Percentiles rank a stretch among this genome's conserved stretches.
These are phyloP conservation scores for Nitzschia sp. DNA, from an alignment of 108 stramenopile genomes.

Conservation along the genomic window DNA sequence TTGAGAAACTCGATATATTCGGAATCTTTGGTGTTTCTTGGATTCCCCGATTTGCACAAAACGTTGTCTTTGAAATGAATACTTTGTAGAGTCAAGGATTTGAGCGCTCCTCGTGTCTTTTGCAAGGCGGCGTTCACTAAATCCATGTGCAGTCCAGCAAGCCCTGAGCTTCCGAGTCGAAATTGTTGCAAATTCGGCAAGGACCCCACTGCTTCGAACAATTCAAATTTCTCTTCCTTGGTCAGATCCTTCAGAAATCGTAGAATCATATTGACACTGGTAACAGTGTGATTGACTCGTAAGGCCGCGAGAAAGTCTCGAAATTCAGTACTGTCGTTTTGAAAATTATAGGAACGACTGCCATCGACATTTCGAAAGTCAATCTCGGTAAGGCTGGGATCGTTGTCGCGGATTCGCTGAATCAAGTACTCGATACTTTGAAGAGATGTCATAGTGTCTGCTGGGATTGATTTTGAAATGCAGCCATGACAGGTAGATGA, in stretches of 20 bases:
- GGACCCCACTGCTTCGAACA: constrained; percentile 11
- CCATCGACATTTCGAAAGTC: background rate
- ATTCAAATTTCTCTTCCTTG: background rate
- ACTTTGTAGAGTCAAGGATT: constrained; percentile 11
- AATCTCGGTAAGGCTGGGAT: constrained; percentile 7
- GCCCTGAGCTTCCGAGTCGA: constrained; percentile 7
- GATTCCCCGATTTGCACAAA: background rate
- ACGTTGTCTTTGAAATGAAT: constrained; percentile 7
- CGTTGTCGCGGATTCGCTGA: constrained; percentile 1
- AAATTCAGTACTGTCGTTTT: background rate
- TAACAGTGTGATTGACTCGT: background rate
- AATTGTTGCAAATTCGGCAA: background rate
- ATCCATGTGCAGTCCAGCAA: background rate
- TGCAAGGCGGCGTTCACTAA: background rate
- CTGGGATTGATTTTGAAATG: too few species aligned
- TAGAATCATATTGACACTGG: constrained; percentile 6
- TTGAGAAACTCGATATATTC: background rate
- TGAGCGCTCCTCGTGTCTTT: background rate
- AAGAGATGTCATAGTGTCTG: too few species aligned
- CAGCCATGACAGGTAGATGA: too few species aligned
- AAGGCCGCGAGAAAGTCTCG: constrained; percentile 9
- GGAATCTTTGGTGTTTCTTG: background rate
- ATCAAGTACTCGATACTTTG: background rate
- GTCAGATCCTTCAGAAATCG: background rate
- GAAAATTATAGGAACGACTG: background rate